A percentile compares a stretch with the other conserved stretches of the same genome.
Evolutionary conservation across 2,329 filamentous ascomycete species (phyloP).

Genomic region (Diaporthe aspalathi): DNA sequence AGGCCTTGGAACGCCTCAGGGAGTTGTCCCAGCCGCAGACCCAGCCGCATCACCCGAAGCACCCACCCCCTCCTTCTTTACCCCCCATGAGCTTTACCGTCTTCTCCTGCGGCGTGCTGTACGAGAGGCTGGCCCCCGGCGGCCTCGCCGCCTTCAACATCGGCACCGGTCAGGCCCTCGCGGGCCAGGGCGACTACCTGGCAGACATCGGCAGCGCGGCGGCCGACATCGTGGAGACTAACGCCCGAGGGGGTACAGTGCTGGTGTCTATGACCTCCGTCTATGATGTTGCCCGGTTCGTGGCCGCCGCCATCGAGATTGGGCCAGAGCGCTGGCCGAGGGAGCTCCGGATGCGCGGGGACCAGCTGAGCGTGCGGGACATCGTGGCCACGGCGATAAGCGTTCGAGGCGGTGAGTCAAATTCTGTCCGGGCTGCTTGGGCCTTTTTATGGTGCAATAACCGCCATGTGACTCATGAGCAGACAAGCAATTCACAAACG

Average conservation of each 20-base stretch:
- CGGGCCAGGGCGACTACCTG: conserved; percentile 72
- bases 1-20: conserved; percentile 67
- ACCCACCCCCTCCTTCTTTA: neutral
- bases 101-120: conserved; percentile 80
- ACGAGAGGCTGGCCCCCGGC: conserved; percentile 78
- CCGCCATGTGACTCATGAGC: neutral
- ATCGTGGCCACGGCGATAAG: conserved; percentile 63
- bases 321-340: conserved; percentile 70
- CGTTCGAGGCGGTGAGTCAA: conserved; percentile 60
- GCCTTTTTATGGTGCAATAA: neutral
- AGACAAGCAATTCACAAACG: neutral
- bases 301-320: conserved; percentile 76
- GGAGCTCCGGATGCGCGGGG: conserved; percentile 77
- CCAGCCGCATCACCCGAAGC: neutral
- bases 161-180: conserved; percentile 65
- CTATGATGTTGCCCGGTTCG: conserved; percentile 76
- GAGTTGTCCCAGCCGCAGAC: conserved; percentile 59
- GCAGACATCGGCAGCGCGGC: conserved; percentile 68
- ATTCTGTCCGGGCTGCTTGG: neutral
- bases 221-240: conserved; percentile 71
- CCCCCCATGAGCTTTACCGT: conserved; percentile 73
- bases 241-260: conserved; percentile 60
- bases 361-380: conserved; percentile 69
- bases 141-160: conserved; percentile 72
- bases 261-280: conserved; percentile 75